Conservation (phyloP, 176 grass and related monocot species). For the Ensete ventricosum region DNA sequence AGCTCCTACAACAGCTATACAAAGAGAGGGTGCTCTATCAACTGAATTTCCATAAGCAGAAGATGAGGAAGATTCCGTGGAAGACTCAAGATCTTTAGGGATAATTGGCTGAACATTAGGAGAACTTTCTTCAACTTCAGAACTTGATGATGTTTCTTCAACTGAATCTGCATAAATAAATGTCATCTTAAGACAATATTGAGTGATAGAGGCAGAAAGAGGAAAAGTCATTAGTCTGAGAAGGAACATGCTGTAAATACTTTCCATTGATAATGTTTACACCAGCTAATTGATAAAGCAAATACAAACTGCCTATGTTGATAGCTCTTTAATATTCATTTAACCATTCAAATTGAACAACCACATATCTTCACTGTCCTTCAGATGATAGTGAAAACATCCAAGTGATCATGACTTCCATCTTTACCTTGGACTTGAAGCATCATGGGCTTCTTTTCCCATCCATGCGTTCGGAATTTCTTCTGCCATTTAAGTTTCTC, state of each 20-base stretch:
- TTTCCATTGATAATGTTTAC: too few species aligned
- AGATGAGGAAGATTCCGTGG: constrained; percentile 7
- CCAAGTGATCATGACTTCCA: not conserved
- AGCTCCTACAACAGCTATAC: constrained; percentile 85
- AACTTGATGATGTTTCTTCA: constrained; percentile 33
- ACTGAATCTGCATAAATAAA: constrained; percentile 35
- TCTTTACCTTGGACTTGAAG: not conserved
- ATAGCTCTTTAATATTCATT: not conserved
- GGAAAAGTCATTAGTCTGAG: too few species aligned
- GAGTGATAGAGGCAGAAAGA: too few species aligned
- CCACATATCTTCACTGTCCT: not conserved
- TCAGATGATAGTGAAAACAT: not conserved
- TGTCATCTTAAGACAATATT: not conserved
- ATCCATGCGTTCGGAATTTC: not conserved
- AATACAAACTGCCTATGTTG: too few species aligned
- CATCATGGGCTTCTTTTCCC: not conserved
- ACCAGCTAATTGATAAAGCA: too few species aligned
- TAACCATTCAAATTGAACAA: not conserved
- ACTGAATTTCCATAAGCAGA: constrained; percentile 15
- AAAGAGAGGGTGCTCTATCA: constrained; percentile 41
- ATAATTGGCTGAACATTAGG: constrained; percentile 11
- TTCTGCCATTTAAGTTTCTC: not conserved
- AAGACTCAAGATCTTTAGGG: constrained; percentile 9
- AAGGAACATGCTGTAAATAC: too few species aligned
- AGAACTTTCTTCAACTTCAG: constrained; percentile 32